phyloP scores from a whole-genome alignment of 2,329 filamentous ascomycete species.

The Lasiodiplodia hormozganensis region DNA sequence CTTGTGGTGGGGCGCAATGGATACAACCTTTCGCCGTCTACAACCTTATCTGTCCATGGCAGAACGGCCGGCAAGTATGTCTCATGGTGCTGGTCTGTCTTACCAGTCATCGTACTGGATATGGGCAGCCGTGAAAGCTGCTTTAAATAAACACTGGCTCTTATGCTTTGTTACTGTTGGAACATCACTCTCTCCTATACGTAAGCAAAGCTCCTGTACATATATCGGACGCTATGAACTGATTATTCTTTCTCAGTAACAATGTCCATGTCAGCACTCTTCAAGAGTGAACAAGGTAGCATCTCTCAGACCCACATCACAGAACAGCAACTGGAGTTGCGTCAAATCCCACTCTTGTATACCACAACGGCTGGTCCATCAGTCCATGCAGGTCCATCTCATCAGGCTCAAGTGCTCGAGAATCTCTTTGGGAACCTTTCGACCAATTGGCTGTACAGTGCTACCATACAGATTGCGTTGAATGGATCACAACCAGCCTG shows the following conservation, averaged over 20 bases:
- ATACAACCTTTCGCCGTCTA: conserved; percentile 33
- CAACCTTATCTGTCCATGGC: conserved; percentile 35
- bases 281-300: neutral
- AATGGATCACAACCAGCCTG: conserved; percentile 33
- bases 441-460: conserved; percentile 33
- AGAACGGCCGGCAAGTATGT: neutral
- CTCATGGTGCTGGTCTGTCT: neutral
- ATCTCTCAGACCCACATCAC: neutral
- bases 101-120: neutral
- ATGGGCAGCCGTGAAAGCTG: neutral
- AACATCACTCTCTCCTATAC: neutral
- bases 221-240: neutral
- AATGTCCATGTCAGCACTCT: neutral
- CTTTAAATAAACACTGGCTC: neutral
- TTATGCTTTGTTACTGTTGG: neutral
- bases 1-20: conserved; percentile 37
- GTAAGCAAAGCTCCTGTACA: neutral
- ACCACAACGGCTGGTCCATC: neutral
- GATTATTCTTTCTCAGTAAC: neutral
- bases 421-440: conserved; percentile 28
- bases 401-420: neutral
- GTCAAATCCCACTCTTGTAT: neutral
- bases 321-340: neutral
- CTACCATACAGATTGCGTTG: conserved; percentile 30
- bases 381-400: neutral